Base-by-base conservation (phyloP, 768 basidiomycete species). In the Russula brevipes region DNA sequence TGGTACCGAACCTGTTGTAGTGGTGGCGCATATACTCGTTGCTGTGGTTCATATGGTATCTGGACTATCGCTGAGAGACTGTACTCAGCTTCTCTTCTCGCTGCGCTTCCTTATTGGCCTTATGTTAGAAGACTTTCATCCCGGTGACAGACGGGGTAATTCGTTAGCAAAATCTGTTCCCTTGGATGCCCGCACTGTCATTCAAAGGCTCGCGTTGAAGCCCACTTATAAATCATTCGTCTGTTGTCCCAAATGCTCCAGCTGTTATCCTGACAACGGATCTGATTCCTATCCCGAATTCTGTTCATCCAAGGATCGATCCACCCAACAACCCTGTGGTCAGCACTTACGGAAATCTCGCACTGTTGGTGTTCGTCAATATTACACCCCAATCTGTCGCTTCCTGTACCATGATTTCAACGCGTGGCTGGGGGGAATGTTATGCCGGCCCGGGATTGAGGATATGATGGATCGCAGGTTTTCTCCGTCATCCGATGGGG, bases 351-450 rank as follows among this genome's bases (percentile, higher is more conserved):
- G 35, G 7, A 63, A 47, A 51, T 4, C 50, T 33, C 56, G 47
- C 17, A 44, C 11, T 5, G 47, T 58, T 47, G 2, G 7, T 10
- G 24, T 24, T 24, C 24, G 1, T 36, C 16, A 52, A 17, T 12
- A 53, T 11, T 0, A 3, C 1, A n/a, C 31, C 41, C 62, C 57
- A 1, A 42, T 57, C 5, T 42, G 44, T n/a, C 33, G 12, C 3
- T 64, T 52, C 54, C 9, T 59, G 4, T 64, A 64, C n/a, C 62
- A 64, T 9, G 33, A 64, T 14, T 59, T 63, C 36, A 63, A 59
- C 24, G 45, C 1, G 24, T 24, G 24, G 1, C 24, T 24, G 24
- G 24, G 24, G 24, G 24, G 24, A 24, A 24, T 24, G 24, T 24
- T 24, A 24, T 24, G 24, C 24, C 24, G 1, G 24, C 24, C 24